These are phyloP conservation scores for Buddleja alternifolia DNA, from an alignment of 257 asterid species.

Conservation along the genomic window DNA sequence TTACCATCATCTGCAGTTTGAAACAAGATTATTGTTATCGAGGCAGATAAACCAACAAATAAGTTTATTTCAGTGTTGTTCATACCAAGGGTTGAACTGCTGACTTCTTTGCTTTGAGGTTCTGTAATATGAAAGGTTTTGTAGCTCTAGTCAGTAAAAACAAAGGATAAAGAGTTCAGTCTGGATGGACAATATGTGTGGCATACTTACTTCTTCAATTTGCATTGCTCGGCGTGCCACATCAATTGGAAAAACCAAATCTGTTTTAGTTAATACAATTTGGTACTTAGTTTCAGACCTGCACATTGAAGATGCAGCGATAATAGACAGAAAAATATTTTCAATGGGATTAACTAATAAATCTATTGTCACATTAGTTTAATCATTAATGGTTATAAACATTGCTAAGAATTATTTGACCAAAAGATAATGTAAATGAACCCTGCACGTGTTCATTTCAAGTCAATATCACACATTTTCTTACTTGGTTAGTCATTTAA, in stretches of 20 bases:
- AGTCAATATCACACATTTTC: too few relatives aligned
- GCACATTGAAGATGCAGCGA: slow-evolving; percentile 31
- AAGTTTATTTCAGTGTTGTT: background rate
- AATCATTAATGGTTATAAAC: background rate
- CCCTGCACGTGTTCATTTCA: background rate
- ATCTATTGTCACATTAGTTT: background rate
- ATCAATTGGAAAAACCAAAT: slow-evolving; percentile 80
- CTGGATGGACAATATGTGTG: background rate
- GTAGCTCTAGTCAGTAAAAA: slow-evolving; percentile 9
- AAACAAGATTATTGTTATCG: background rate
- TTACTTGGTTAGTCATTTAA: background rate
- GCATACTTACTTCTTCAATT: slow-evolving; percentile 82
- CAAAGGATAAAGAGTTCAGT: background rate
- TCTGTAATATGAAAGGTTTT: slow-evolving; percentile 54
- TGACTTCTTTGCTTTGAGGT: slow-evolving; percentile 76
- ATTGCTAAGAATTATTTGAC: background rate
- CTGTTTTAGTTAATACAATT: slow-evolving; percentile 92
- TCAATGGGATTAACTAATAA: background rate
- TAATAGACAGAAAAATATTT: background rate
- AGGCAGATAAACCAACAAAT: slow-evolving; percentile 21
- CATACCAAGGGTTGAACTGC: slow-evolving; percentile 90
- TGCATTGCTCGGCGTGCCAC: slow-evolving; percentile 98
- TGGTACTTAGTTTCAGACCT: slow-evolving; percentile 88
- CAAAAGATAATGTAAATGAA: too few relatives aligned
- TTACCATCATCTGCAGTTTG: slow-evolving; percentile 83